Evolutionary conservation across 2,329 filamentous ascomycete genomes (phyloP).

Genomic region (Bimuria novae-zelandiae): DNA sequence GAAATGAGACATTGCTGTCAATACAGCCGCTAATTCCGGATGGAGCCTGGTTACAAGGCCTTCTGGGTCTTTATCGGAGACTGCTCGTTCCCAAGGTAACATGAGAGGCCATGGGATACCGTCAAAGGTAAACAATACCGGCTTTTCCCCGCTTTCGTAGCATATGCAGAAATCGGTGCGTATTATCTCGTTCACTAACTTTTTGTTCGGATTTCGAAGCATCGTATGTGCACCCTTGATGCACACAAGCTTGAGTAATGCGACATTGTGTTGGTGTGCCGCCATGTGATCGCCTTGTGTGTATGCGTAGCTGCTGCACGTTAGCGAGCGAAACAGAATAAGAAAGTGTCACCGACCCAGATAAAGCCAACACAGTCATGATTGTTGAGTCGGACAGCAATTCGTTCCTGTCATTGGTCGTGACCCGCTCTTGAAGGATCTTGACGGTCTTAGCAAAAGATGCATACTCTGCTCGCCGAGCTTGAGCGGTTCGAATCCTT

Average conservation of each 20-base stretch:
- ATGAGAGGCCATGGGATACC: background rate
- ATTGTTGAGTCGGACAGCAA: background rate
- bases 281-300: background rate
- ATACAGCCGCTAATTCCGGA: background rate
- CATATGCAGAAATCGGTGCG: conserved; percentile 1
- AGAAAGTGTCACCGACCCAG: background rate
- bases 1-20: background rate
- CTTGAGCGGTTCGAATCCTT: background rate
- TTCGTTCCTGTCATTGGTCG: background rate
- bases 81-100: background rate
- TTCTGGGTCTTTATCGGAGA: background rate
- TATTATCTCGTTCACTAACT: background rate
- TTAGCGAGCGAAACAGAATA: background rate
- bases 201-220: background rate
- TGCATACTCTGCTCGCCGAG: background rate
- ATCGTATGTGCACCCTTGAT: background rate
- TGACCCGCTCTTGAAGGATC: background rate
- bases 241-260: background rate
- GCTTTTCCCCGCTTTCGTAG: background rate
- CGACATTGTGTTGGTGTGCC: background rate
- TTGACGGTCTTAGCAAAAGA: background rate
- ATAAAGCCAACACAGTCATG: background rate
- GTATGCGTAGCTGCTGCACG: background rate
- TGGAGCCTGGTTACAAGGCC: background rate
- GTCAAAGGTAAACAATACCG: background rate